These are phyloP conservation scores for Aspergillus ibericus DNA, from an alignment of 2,329 filamentous ascomycete species.

Conservation along the genomic window DNA sequence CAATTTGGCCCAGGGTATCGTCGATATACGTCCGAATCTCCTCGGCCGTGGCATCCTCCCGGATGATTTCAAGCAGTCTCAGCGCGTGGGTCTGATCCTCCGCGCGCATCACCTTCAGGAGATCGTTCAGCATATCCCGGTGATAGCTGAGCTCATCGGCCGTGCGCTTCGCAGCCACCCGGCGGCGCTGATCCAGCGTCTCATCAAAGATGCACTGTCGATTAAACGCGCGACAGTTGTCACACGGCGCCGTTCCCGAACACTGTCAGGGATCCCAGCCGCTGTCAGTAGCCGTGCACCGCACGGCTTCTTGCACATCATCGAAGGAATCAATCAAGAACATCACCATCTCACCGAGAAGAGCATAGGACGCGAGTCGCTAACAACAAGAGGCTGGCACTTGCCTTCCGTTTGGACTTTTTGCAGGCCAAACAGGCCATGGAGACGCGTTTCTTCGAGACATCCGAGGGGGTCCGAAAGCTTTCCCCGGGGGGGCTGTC, in stretches of 20 bases:
- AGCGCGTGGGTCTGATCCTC: conserved; percentile 32
- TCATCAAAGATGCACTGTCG: conserved; percentile 57
- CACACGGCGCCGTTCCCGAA: conserved; percentile 39
- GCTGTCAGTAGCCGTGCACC: not conserved
- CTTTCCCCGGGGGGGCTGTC: conserved; percentile 13
- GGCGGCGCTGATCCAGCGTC: conserved; percentile 55
- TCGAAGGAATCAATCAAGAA: no score
- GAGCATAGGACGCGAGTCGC: no score
- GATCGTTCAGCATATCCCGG: conserved; percentile 39
- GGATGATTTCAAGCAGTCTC: conserved; percentile 37
- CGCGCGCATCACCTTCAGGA: conserved; percentile 36
- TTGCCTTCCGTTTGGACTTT: conserved; percentile 42
- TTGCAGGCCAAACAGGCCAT: conserved; percentile 43
- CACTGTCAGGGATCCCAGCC: conserved; percentile 26
- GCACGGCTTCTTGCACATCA: no score
- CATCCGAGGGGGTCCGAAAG: conserved; percentile 6
- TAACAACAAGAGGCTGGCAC: conserved; percentile 16
- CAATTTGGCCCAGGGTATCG: conserved; percentile 26
- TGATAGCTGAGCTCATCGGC: conserved; percentile 42
- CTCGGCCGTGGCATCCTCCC: conserved; percentile 34
- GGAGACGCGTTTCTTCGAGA: conserved; percentile 40
- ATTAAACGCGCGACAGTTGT: conserved; percentile 39
- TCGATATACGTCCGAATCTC: conserved; percentile 39
- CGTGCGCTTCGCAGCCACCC: conserved; percentile 42
- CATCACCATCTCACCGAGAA: not conserved